These are phyloP conservation scores for Petunia axillaris DNA, from an alignment of 257 asterid genomes.

Conservation along the genomic window DNA sequence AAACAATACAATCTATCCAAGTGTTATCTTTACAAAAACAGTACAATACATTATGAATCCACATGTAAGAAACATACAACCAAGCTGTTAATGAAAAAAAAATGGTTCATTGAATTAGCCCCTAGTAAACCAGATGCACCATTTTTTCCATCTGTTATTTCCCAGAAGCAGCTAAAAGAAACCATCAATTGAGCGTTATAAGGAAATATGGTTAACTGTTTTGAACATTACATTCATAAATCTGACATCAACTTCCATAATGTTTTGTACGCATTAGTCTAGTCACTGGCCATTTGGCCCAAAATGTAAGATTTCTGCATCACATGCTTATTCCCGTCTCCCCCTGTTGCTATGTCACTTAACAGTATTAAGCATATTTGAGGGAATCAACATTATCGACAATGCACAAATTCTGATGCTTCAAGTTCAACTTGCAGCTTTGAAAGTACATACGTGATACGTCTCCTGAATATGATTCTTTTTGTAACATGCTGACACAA, in stretches of 20 bases:
- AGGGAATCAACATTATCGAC: not conserved
- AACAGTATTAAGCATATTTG: slow-evolving; percentile 18
- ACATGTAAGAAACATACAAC: too few species aligned
- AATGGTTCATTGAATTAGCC: too few species aligned
- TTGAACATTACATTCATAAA: not conserved
- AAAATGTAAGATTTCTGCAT: not conserved
- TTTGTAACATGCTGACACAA: not conserved
- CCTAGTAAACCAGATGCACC: too few species aligned
- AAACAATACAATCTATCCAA: too few species aligned
- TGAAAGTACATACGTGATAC: not conserved
- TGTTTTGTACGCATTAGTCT: not conserved
- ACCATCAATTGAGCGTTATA: not conserved
- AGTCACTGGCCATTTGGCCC: not conserved
- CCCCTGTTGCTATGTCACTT: not conserved
- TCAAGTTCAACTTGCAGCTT: not conserved
- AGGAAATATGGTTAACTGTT: not conserved
- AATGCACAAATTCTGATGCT: not conserved
- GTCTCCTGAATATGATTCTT: not conserved
- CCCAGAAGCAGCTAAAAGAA: too few species aligned
- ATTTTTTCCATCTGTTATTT: too few species aligned
- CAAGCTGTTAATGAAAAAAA: too few species aligned
- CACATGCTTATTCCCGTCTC: not conserved
- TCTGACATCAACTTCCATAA: not conserved
- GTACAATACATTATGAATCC: too few species aligned
- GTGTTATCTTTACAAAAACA: too few species aligned